Evolutionary conservation across 768 basidiomycete genomes (phyloP).

Genomic region (Kwoniella dejecticola): DNA sequence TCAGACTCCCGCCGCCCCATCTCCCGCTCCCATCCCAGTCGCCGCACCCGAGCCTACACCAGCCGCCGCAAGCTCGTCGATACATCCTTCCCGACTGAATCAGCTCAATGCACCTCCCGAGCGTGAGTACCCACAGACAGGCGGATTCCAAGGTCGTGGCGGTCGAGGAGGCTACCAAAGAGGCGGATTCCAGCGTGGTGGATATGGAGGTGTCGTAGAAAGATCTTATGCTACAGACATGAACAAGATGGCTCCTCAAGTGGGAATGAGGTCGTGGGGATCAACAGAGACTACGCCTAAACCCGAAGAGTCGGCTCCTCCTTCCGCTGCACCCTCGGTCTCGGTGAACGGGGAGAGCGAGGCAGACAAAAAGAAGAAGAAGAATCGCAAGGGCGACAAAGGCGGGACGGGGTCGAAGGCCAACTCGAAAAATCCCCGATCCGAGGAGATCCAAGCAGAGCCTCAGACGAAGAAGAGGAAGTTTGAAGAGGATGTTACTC

Average conservation of each 20-base stretch:
- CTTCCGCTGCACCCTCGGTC: neutral
- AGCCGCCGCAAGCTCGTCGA: constrained; percentile 59
- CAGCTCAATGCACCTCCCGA: constrained; percentile 37
- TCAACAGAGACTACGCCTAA: constrained; percentile 18
- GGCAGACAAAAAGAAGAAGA: constrained; percentile 40
- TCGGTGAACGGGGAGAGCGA: neutral
- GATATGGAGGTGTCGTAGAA: constrained; percentile 52
- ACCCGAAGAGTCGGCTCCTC: constrained; percentile 9
- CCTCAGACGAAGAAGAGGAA: constrained; percentile 44
- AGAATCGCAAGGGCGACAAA: constrained; percentile 53
- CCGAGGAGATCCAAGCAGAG: constrained; percentile 5
- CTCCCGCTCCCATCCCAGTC: constrained; percentile 23
- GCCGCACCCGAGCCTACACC: constrained; percentile 22
- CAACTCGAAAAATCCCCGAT: constrained; percentile 42
- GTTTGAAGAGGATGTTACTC: constrained; percentile 17
- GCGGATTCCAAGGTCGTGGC: constrained; percentile 51
- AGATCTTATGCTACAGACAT: constrained; percentile 29
- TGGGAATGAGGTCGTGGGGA: constrained; percentile 48
- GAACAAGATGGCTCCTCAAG: constrained; percentile 29
- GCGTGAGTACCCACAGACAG: constrained; percentile 25
- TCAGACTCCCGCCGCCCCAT: constrained; percentile 10
- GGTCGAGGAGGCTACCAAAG: constrained; percentile 55
- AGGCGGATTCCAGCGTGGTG: constrained; percentile 54
- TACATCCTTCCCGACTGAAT: constrained; percentile 58
- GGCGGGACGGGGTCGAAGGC: constrained; percentile 52